Evolutionary conservation across 2,329 filamentous ascomycete genomes (phyloP).

Genomic region (Coniochaeta pulveracea): DNA sequence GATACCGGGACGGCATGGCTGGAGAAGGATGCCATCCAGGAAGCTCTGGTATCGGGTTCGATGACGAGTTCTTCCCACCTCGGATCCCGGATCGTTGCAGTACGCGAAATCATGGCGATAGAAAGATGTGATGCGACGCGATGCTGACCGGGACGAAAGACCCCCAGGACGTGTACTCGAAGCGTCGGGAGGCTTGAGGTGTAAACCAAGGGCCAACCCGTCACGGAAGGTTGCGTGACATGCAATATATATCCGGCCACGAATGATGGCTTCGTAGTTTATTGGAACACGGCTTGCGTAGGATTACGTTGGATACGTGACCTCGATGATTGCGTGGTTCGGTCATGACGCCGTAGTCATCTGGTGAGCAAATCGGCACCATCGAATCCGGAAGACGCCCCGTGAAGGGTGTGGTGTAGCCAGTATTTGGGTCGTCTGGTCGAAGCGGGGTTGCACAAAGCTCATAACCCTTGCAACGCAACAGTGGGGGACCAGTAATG

Average conservation of each 20-base stretch:
- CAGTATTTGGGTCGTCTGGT: background rate
- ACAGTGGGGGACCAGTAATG: no score
- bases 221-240: constrained; percentile 2
- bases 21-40: no score
- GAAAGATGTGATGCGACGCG: constrained; percentile 10
- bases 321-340: background rate
- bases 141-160: constrained; percentile 12
- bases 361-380: constrained; percentile 5
- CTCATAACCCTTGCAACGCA: no score
- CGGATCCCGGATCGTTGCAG: no score
- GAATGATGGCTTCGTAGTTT: constrained; percentile 2
- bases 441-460: constrained; percentile 1
- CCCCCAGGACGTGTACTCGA: constrained; percentile 5
- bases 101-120: no score
- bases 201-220: no score
- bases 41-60: no score
- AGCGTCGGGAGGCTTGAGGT: constrained; percentile 3
- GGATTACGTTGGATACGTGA: background rate
- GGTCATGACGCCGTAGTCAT: constrained; percentile 3
- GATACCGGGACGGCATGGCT: no score
- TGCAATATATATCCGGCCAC: background rate
- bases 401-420: constrained; percentile 6
- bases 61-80: no score
- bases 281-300: constrained; percentile 1
- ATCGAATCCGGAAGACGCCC: constrained; percentile 16